These are phyloP conservation scores for Venturia oleaginea DNA, from an alignment of 2,329 filamentous ascomycete species.

Conservation along the genomic window DNA sequence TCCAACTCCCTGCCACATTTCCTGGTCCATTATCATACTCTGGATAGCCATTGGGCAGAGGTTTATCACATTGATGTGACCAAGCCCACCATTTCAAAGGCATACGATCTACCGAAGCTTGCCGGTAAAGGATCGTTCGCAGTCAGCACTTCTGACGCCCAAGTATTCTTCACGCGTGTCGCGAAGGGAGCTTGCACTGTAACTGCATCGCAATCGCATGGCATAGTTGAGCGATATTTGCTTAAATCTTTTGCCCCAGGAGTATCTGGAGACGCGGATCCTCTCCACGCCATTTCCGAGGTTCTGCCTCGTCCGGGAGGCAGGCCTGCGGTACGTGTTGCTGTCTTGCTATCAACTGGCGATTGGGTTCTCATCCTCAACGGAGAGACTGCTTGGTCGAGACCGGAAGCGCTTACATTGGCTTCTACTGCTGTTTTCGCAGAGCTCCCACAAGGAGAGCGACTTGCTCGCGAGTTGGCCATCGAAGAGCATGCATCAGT, in stretches of 20 bases:
- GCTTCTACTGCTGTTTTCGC: slow-evolving; percentile 74
- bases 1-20: slow-evolving; percentile 70
- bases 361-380: slow-evolving; percentile 83
- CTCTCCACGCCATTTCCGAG: slow-evolving; percentile 67
- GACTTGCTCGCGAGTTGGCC: slow-evolving; percentile 71
- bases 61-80: slow-evolving; percentile 76
- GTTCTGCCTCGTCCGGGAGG: slow-evolving; percentile 59
- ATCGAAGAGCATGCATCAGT: slow-evolving; percentile 78
- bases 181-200: slow-evolving; percentile 65
- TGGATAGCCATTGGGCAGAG: slow-evolving; percentile 65
- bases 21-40: slow-evolving; percentile 69
- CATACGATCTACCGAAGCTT: slow-evolving; percentile 68
- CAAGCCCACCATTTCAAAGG: slow-evolving; percentile 59
- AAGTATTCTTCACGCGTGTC: slow-evolving; percentile 82
- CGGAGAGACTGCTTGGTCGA: slow-evolving; percentile 68
- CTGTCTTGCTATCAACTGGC: slow-evolving; percentile 53
- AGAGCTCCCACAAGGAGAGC: slow-evolving; percentile 63
- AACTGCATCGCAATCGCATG: slow-evolving; percentile 67
- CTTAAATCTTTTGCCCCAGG: slow-evolving; percentile 34
- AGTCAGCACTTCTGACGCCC: slow-evolving; percentile 65
- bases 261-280: slow-evolving; percentile 25
- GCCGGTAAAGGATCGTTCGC: slow-evolving; percentile 67
- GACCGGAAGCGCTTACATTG: slow-evolving; percentile 73
- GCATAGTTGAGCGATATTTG: slow-evolving; percentile 66
- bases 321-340: slow-evolving; percentile 65